A percentile compares a stretch with the other conserved stretches of the same genome.
phyloP scores from a whole-genome alignment of 306 rosid species.

The Citrullus amarus region DNA sequence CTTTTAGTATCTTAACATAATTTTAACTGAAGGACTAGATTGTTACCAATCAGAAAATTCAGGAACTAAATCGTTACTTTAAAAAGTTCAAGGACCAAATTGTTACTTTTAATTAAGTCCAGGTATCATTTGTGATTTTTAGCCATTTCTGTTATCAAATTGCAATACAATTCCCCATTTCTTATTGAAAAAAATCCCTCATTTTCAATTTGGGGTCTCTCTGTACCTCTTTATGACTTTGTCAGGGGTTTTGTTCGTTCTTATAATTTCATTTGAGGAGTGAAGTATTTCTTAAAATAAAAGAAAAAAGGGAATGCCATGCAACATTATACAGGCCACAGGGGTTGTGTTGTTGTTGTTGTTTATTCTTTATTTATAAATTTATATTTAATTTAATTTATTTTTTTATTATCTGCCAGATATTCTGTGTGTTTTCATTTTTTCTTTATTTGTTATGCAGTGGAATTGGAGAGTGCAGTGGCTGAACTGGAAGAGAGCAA shows the following conservation, averaged over 20 bases:
- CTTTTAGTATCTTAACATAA: too few species aligned
- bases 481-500: conserved; percentile 63
- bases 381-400: too few species aligned
- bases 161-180: neutral
- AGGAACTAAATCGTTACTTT: too few species aligned
- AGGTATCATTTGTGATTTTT: too few species aligned
- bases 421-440: conserved; percentile 14
- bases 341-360: neutral
- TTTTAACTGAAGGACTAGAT: too few species aligned
- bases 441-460: conserved; percentile 31
- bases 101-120: too few species aligned
- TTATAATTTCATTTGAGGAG: neutral
- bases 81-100: too few species aligned
- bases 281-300: neutral
- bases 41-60: too few species aligned
- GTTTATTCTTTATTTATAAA: too few species aligned
- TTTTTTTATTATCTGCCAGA: neutral
- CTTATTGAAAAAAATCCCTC: neutral
- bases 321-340: neutral
- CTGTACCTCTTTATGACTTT: neutral
- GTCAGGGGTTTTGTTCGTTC: neutral
- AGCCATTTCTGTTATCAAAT: neutral
- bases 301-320: neutral
- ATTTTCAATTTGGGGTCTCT: neutral
- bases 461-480: conserved; percentile 52